Base-by-base conservation (phyloP, 225 moss, liverwort and hornwort genomes). In the Marchantia polymorpha region DNA sequence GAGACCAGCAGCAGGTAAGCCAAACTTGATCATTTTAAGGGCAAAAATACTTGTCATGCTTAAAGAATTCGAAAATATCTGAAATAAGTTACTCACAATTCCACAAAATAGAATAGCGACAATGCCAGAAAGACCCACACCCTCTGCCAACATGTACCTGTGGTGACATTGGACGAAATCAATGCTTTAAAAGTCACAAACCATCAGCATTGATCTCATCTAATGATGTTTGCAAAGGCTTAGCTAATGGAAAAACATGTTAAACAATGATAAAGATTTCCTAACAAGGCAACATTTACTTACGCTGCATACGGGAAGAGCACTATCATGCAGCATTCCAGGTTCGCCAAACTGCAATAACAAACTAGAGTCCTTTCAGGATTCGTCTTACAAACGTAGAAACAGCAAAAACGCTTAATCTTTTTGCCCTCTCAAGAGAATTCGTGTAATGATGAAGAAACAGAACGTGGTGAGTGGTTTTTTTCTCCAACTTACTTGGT, bases 101-200 rank as follows among this genome's bases (percentile, higher is more conserved):
- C 99, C 99, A 86, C 95, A 95, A 79, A 99, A 99, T 63, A 99
- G 90, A 31, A 99, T 99, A 23, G 99, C 86, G 71, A 99, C 99
- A 81, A 99, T 99, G 69, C 99, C 99, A 20, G 99, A 99, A 72
- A 99, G 89, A 72, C 99, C 99, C 56, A 95, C 75, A 47, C 95
- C 94, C 86, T 99, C 99, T n/a, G 99, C 99, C 69, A 95, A 86
- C 99, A 99, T 99, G 83, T 99, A 99, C 79, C 93, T 93, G 87
- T 78, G 53, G 66, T 46, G 51, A 14, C n/a, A 20, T 19, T 16
- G 10, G 69, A 6, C 7, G 20, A 72, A 12, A 47, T 12, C 10
- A 73, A 12, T 27, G 16, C 16, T 7, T 23, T 13, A 27, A 51
- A 9, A 53, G 16, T 14, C 26, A 73, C 7, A 52, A 1, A 25